These are phyloP conservation scores for sorghum (Sorghum bicolor) DNA, from an alignment of 176 grass and related monocot species.

Conservation along the genomic window Sorghum_bicolor_NCBIv3 NC_012876.2:9112001-9112500, in stretches of 20 bases:
- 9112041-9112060: neutral
- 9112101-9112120: neutral
- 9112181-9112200: neutral
- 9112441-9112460: constrained; percentile 61
- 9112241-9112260: constrained; percentile 2
- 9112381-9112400: constrained; percentile 64
- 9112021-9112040: neutral
- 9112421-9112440: constrained; percentile 55
- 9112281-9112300: neutral
- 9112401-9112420: constrained; percentile 75
- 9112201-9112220: neutral
- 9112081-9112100: neutral
- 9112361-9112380: constrained; percentile 72
- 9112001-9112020: neutral
- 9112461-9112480: constrained; percentile 30
- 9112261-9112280: neutral
- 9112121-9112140: neutral
- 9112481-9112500: neutral
- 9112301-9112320: neutral
- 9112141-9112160: neutral
- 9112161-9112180: neutral
- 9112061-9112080: neutral
- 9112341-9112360: constrained; percentile 53
- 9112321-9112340: constrained; percentile 68
- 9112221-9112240: neutral